Evolutionary conservation across 805 yeast species (phyloP), one percentile per base, ranked within the genome.

Genomic region (Saccharomycopsis babjevae): DNA sequence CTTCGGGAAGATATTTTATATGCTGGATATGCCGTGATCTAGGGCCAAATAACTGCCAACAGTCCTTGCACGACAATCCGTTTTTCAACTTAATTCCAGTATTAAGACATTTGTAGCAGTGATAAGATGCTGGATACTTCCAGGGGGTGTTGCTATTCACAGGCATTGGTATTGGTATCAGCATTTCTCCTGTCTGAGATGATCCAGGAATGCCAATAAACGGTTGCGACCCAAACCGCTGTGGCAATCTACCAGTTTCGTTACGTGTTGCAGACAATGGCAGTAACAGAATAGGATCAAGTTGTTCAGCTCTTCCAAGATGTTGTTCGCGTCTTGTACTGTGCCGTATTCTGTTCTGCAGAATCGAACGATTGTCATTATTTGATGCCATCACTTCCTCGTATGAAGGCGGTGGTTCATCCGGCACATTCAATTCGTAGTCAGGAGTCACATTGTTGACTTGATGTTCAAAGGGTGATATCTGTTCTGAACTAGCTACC

Each of bases 31-130:
- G 52, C 0, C 57, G 57, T 22, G 68, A 54, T 54, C 78, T 73
- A 1, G 80, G 80, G 0, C 84, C 85, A 69, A 85, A 89, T 57
- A 70, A 67, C 28, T 77, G 79, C 85, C 89, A 89, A 71, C 97
- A 89, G 52, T 78, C 78, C 66, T 82, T 80, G 69, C 97, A 89
- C 5, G 83, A 74, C 56, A 73, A 75, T n/a, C 86, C 88, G 66
- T 83, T 84, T 68, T 81, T 84, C 28, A 72, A 54, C 67, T 80
- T 78, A 68, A 76, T 77, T 1, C 96, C 96, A 0, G 92, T 86
- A 68, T 89, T 89, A 60, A 78, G 75, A 73, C 97, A 89, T 67
- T 85, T 86, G 8, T 74, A 71, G 68, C 97, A 89, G 61, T 74
- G 73, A 68, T 74, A 85, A 2, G 83, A 78, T 1, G 65, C 70